Conservation (phyloP, 2,329 filamentous ascomycete species). For the Aspergillus glaucus region DNA sequence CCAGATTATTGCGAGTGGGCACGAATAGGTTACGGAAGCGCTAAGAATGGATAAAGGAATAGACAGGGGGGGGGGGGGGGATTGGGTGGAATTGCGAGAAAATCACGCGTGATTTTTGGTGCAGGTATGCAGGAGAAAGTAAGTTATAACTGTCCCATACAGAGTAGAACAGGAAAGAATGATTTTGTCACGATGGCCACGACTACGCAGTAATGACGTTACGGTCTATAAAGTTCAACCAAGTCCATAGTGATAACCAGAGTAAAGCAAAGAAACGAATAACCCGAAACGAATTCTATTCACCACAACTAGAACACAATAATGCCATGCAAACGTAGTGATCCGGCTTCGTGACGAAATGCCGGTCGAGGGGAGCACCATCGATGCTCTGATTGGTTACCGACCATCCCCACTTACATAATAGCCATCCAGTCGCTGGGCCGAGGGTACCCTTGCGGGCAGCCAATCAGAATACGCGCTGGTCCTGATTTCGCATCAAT, state of each 20-base stretch:
- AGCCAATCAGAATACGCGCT: slow-evolving; percentile 7
- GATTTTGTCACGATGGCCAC: neutral
- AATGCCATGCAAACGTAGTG: neutral
- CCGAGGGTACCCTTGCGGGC: slow-evolving; percentile 9
- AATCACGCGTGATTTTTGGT: neutral
- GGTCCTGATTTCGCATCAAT: slow-evolving; percentile 4
- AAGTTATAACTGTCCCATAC: no score
- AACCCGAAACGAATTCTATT: no score
- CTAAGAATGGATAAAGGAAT: neutral
- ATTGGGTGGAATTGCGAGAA: neutral
- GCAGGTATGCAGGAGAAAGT: neutral
- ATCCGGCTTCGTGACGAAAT: neutral
- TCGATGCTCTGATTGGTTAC: neutral
- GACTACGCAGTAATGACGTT: neutral
- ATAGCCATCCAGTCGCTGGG: neutral
- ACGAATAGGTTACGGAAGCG: slow-evolving; percentile 19
- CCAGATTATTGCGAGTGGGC: slow-evolving; percentile 15
- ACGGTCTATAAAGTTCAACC: neutral
- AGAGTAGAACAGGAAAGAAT: neutral
- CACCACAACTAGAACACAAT: no score
- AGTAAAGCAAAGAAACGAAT: no score
- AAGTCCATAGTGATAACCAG: no score
- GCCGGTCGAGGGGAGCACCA: neutral
- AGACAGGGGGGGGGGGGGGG: neutral
- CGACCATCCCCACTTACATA: neutral